Conservation (phyloP, 805 yeast species). For the Wickerhamomyces bisporus region DNA sequence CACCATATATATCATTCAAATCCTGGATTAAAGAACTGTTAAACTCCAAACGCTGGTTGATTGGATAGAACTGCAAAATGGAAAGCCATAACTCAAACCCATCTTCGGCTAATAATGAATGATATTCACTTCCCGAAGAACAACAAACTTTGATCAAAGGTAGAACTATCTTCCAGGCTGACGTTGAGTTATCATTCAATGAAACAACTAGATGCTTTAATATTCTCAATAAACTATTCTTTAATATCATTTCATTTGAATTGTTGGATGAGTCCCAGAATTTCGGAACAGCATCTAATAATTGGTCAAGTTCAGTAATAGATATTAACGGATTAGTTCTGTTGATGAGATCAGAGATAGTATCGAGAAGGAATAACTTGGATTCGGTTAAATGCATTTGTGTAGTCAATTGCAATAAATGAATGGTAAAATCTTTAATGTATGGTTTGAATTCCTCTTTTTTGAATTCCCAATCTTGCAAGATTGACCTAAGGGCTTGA, state of each 20-base stretch:
- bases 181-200: slow-evolving; percentile 46
- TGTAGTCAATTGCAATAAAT: slow-evolving; percentile 45
- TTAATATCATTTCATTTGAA: slow-evolving; percentile 40
- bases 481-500: slow-evolving; percentile 58
- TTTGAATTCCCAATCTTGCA: slow-evolving; percentile 86
- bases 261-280: slow-evolving; percentile 64
- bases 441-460: slow-evolving; percentile 64
- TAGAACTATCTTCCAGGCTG: slow-evolving; percentile 48
- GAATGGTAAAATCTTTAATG: slow-evolving; percentile 44
- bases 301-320: slow-evolving; percentile 42
- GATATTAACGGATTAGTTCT: slow-evolving; percentile 62
- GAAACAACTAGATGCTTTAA: slow-evolving; percentile 52
- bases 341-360: slow-evolving; percentile 57
- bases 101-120: slow-evolving; percentile 69
- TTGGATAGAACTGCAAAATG: slow-evolving; percentile 57
- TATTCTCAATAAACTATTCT: slow-evolving; percentile 49
- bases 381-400: slow-evolving; percentile 63
- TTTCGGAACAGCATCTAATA: slow-evolving; percentile 58
- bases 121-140: slow-evolving; percentile 50
- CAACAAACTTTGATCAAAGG: slow-evolving; percentile 63
- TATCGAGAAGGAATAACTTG: slow-evolving; percentile 65
- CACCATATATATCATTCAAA: slow-evolving; percentile 34
- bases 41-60: slow-evolving; percentile 8
- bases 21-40: slow-evolving; percentile 16
- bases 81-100: slow-evolving; percentile 83